Conservation (phyloP, 2,329 filamentous ascomycete species). For the Botrytis paeoniae region DNA sequence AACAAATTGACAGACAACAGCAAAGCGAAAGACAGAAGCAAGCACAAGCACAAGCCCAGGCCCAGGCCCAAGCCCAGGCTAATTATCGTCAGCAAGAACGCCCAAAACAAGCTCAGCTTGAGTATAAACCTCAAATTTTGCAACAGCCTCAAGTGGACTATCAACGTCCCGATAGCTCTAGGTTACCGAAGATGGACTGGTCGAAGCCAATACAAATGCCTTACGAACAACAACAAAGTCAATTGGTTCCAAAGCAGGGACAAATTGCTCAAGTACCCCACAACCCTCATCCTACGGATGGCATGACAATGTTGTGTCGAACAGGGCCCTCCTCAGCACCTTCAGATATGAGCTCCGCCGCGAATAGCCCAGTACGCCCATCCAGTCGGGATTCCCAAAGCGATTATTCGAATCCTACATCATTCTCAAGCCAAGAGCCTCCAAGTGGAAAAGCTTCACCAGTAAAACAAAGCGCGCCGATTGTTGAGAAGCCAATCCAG, state of each 20-base stretch:
- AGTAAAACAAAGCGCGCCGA: slow-evolving; percentile 53
- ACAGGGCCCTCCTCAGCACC: slow-evolving; percentile 68
- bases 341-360: slow-evolving; percentile 62
- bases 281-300: slow-evolving; percentile 90
- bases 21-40: slow-evolving; percentile 20
- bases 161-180: slow-evolving; percentile 21
- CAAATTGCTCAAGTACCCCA: slow-evolving; percentile 73
- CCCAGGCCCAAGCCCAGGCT: slow-evolving; percentile 13
- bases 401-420: slow-evolving; percentile 86
- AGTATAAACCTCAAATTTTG: slow-evolving; percentile 24
- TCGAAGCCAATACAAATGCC: slow-evolving; percentile 20
- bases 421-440: slow-evolving; percentile 81
- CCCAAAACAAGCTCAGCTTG: slow-evolving; percentile 22
- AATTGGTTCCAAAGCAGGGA: slow-evolving; percentile 42
- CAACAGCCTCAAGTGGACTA: slow-evolving; percentile 28
- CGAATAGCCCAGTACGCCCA: slow-evolving; percentile 66
- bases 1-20: slow-evolving; percentile 16
- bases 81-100: slow-evolving; percentile 20
- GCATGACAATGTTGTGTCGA: slow-evolving; percentile 96
- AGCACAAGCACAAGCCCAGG: slow-evolving; percentile 15
- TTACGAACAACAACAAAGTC: slow-evolving; percentile 24
- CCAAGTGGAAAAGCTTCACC: slow-evolving; percentile 72
- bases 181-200: slow-evolving; percentile 19
- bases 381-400: slow-evolving; percentile 86
- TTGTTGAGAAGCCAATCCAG: slow-evolving; percentile 61